phyloP scores from a whole-genome alignment of 768 basidiomycete genomes.

The Clavaria fumosa region DNA sequence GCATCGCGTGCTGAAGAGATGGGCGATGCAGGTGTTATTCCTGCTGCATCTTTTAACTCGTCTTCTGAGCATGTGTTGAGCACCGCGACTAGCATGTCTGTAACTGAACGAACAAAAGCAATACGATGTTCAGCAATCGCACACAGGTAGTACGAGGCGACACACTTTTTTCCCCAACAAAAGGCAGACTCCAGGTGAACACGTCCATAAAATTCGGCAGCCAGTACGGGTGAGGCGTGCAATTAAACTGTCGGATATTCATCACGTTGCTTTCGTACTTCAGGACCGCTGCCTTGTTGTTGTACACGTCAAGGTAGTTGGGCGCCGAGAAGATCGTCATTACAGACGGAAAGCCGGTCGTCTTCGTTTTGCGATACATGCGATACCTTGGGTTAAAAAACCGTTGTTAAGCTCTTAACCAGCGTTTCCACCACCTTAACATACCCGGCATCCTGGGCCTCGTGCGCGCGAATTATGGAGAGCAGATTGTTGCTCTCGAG shows the following conservation, averaged over 20 bases:
- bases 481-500: slow-evolving; percentile 92
- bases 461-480: slow-evolving; percentile 94
- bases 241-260: slow-evolving; percentile 98
- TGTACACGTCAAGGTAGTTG: slow-evolving; percentile 96
- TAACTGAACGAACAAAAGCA: slow-evolving; percentile 41
- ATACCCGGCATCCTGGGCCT: slow-evolving; percentile 96
- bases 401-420: no score
- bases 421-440: slow-evolving; percentile 12
- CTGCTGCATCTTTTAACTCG: slow-evolving; percentile 81
- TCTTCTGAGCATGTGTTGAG: slow-evolving; percentile 93
- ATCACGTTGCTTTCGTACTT: slow-evolving; percentile 99
- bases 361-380: slow-evolving; percentile 91
- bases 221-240: slow-evolving; percentile 94
- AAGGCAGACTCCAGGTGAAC: slow-evolving; percentile 97
- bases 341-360: slow-evolving; percentile 95
- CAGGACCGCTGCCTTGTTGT: slow-evolving; percentile 97
- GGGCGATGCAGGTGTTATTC: slow-evolving; percentile 30
- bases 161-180: slow-evolving; percentile 92
- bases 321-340: slow-evolving; percentile 99
- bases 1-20: slow-evolving; percentile 30
- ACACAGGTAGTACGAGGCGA: no score
- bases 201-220: slow-evolving; percentile 99
- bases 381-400: slow-evolving; percentile 8
- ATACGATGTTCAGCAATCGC: slow-evolving; percentile 3
- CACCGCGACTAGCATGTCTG: slow-evolving; percentile 96